A percentile compares a stretch with the other conserved stretches of the same genome.
Conservation (phyloP, 306 rosid species). For the Albizia julibrissin region DNA sequence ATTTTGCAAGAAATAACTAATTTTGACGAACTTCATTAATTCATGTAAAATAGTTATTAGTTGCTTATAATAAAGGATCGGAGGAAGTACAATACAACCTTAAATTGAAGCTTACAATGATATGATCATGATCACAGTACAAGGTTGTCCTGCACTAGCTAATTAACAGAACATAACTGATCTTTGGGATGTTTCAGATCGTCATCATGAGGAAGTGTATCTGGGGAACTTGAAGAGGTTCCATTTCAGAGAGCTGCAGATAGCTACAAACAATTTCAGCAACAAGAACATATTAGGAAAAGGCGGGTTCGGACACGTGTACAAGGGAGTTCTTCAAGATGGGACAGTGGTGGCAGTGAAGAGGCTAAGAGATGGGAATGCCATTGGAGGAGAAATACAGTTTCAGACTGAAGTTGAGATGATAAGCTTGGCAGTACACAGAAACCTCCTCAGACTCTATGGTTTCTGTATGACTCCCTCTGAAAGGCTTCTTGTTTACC, state of each 20-base stretch:
- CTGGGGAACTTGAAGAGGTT: slow-evolving; percentile 59
- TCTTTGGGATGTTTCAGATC: slow-evolving; percentile 18
- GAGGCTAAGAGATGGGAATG: slow-evolving; percentile 58
- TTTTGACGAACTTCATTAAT: too few species aligned
- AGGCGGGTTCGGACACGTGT: slow-evolving; percentile 57
- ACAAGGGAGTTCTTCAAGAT: slow-evolving; percentile 52
- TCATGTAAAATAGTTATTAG: too few species aligned
- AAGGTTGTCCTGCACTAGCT: background rate
- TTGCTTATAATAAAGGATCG: too few species aligned
- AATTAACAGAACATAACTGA: background rate
- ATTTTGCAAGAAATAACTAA: too few species aligned
- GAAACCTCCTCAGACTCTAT: slow-evolving; percentile 52
- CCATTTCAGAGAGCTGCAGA: slow-evolving; percentile 51
- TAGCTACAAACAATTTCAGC: slow-evolving; percentile 54
- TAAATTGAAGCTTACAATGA: background rate
- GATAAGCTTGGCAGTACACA: slow-evolving; percentile 55
- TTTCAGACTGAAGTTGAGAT: slow-evolving; percentile 59
- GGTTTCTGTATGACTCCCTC: slow-evolving; percentile 54
- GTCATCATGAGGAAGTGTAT: slow-evolving; percentile 49
- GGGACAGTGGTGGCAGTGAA: slow-evolving; percentile 52
- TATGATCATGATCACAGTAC: background rate
- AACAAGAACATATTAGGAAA: slow-evolving; percentile 50
- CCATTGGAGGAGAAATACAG: slow-evolving; percentile 55
- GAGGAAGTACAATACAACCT: background rate
- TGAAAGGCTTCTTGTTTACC: slow-evolving; percentile 54